Conservation (phyloP, 805 yeast genomes). For the Candida nitratophila region DNA sequence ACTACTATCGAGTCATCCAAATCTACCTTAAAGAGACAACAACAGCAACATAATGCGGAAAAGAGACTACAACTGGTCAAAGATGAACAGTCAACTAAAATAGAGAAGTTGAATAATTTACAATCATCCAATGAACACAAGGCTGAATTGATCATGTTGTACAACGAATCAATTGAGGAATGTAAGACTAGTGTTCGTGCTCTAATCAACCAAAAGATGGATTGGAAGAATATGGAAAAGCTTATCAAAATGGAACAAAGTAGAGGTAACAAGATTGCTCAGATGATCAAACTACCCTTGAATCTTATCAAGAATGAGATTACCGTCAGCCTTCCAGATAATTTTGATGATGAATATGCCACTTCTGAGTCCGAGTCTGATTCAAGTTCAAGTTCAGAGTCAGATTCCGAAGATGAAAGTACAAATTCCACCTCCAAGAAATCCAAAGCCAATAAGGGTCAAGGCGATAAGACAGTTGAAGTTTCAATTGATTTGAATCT, state of each 20-base stretch:
- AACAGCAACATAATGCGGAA: slow-evolving; percentile 68
- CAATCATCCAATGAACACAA: slow-evolving; percentile 58
- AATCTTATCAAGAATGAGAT: slow-evolving; percentile 65
- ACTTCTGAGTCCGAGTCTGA: slow-evolving; percentile 30
- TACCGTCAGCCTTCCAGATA: slow-evolving; percentile 44
- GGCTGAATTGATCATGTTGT: slow-evolving; percentile 65
- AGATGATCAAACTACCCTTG: slow-evolving; percentile 56
- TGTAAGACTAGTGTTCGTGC: slow-evolving; percentile 63
- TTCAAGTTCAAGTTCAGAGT: slow-evolving; percentile 23
- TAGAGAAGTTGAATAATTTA: slow-evolving; percentile 54
- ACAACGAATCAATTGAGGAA: slow-evolving; percentile 65
- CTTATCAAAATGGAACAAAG: slow-evolving; percentile 62
- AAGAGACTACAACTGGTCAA: slow-evolving; percentile 71
- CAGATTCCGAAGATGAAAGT: slow-evolving; percentile 21
- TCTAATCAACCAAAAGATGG: slow-evolving; percentile 77
- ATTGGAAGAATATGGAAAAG: slow-evolving; percentile 85
- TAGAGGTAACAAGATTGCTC: slow-evolving; percentile 59
- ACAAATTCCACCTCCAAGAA: not conserved
- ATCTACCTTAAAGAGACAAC: slow-evolving; percentile 64
- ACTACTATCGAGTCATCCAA: slow-evolving; percentile 81
- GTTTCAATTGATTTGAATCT: slow-evolving; percentile 61
- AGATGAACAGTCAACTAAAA: slow-evolving; percentile 62
- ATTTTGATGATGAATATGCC: slow-evolving; percentile 23
- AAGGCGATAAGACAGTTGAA: slow-evolving; percentile 29
- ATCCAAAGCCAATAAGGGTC: slow-evolving; percentile 8